phyloP scores from a whole-genome alignment of 768 basidiomycete species.

The Sporobolomyces phaffii region DNA sequence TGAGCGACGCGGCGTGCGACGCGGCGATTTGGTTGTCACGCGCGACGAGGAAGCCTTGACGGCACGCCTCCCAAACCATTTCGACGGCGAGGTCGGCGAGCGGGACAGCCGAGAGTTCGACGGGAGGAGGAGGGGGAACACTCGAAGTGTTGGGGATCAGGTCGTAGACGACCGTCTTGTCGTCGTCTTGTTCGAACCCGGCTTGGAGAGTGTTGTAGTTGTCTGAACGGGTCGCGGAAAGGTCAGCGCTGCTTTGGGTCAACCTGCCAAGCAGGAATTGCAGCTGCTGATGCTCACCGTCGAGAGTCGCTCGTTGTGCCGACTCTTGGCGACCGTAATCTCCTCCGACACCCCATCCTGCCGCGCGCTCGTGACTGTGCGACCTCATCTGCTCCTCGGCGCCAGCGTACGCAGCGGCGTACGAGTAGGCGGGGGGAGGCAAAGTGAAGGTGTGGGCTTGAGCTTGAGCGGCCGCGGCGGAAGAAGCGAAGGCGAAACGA shows the following conservation, averaged over 20 bases:
- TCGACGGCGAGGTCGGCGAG: conserved; percentile 39
- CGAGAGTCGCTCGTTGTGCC: conserved; percentile 24
- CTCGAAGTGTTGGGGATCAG: conserved; percentile 35
- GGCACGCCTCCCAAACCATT: conserved; percentile 39
- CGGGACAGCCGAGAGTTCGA: conserved; percentile 40
- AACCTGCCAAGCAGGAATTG: conserved; percentile 25
- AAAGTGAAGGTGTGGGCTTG: conserved; percentile 12
- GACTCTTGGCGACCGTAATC: conserved; percentile 27
- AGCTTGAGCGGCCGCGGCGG: neutral
- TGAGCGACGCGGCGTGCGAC: neutral
- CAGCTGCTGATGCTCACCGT: conserved; percentile 23
- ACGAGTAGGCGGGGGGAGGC: conserved; percentile 22
- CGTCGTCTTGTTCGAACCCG: conserved; percentile 4
- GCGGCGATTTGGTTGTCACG: conserved; percentile 6
- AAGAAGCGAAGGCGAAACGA: conserved; percentile 31
- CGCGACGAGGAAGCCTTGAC: conserved; percentile 22
- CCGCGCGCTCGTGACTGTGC: conserved; percentile 4
- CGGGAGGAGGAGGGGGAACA: conserved; percentile 38
- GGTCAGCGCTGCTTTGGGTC: conserved; percentile 25
- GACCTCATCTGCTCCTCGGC: conserved; percentile 21
- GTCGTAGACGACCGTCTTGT: conserved; percentile 34
- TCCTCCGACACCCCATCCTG: conserved; percentile 8
- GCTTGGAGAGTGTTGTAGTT: conserved; percentile 26
- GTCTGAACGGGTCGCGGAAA: neutral
- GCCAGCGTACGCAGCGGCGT: conserved; percentile 9